Evolutionary conservation across 2,329 filamentous ascomycete genomes (phyloP), one percentile per base, ranked within the genome.

Genomic region (Aspergillus sojae): DNA sequence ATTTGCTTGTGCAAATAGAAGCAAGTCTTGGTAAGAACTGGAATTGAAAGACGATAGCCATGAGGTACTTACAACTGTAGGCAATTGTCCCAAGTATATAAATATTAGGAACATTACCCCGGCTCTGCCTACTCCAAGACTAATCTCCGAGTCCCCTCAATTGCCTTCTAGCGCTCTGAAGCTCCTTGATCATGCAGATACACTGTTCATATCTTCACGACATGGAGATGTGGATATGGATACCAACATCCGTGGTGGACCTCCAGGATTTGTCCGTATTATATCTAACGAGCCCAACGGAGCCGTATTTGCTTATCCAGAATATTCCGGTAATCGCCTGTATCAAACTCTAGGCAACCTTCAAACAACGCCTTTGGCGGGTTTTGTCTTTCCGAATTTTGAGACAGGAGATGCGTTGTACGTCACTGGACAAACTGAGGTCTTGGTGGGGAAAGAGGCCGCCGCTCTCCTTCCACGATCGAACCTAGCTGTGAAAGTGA

Each of bases 41-140:
- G 32, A 32, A 26, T 34, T 28, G 11, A n/a, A 52, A 48, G 21
- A 23, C 34, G 7, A 12, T 19, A n/a, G 41, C 11, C 43, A 46
- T 11, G 30, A 26, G 26, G 14, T 46, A n/a, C 65, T 65, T 12
- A 65, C 48, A 23, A 48, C 62, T 39, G 2, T 50, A 79, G 89
- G 91, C 0, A 96, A 95, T 70, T 96, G 92, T 70, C 92, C 93
- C 1, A 96, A 96, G 77, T 96, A 96, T 70, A 74, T 96, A 39
- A 95, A 94, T 76, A 87, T 86, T 71, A 93, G 91, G 73, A 79
- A 81, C 2, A 86, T 96, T 45, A 73, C 78, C 2, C 83, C 85
- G 5, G 83, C 85, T 52, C 65, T 81, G 0, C 84, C 90, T 2
- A 73, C 81, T 16, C 86, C 91, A 11, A 77, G 77, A 54, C 75